Evolutionary conservation across 2,329 filamentous ascomycete species (phyloP).

Genomic region (Aspergillus costaricaensis): DNA sequence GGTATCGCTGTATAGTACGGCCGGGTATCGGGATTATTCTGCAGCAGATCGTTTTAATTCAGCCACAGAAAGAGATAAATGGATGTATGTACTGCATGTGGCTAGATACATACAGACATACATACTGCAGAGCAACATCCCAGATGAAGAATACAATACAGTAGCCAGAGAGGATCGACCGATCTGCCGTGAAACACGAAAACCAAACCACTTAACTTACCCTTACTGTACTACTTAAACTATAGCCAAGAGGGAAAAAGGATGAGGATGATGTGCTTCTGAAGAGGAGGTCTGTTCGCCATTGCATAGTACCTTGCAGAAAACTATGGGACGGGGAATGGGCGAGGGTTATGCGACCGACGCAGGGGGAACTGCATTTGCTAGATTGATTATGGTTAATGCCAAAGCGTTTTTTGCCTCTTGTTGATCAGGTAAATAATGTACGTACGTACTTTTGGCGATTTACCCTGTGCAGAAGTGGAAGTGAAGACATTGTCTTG

Average conservation of each 20-base stretch:
- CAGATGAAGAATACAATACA: background rate
- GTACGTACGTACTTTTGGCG: background rate
- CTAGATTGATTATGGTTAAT: background rate
- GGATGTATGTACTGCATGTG: too few relatives aligned
- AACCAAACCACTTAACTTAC: too few relatives aligned
- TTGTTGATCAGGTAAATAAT: too few relatives aligned
- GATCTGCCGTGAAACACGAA: conserved; percentile 13
- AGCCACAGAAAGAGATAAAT: too few relatives aligned
- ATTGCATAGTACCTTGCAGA: conserved; percentile 16
- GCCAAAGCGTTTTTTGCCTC: background rate
- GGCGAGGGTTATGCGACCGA: conserved; percentile 12
- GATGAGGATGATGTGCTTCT: background rate
- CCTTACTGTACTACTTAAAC: too few relatives aligned
- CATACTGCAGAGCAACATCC: too few relatives aligned
- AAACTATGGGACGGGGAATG: conserved; percentile 11
- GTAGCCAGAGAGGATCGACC: conserved; percentile 12
- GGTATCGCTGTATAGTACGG: background rate
- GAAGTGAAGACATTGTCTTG: background rate
- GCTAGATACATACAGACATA: too few relatives aligned
- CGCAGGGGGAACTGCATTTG: conserved; percentile 6
- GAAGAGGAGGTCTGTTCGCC: conserved; percentile 19
- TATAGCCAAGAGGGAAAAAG: too few relatives aligned
- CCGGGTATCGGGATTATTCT: background rate
- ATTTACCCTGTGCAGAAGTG: background rate
- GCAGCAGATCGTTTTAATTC: conserved; percentile 5